Percentiles rank a stretch among this genome's conserved stretches.
Conservation (phyloP, 805 yeast species). For the Kodamaea laetipori region DNA sequence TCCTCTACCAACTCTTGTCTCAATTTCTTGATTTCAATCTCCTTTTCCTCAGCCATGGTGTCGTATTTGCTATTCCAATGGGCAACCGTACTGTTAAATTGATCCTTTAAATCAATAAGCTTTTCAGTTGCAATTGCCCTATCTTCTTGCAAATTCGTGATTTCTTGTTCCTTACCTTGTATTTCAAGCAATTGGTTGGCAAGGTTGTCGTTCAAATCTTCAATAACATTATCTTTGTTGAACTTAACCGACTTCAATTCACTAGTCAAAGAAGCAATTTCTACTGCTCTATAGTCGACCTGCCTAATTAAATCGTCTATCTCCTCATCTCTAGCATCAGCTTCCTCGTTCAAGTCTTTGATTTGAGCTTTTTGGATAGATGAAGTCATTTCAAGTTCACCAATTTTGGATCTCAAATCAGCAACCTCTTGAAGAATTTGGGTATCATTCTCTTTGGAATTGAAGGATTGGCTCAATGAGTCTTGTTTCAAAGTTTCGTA, state of each 20-base stretch:
- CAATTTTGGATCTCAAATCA: background rate
- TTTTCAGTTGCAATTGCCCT: constrained; percentile 4
- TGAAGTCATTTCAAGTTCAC: background rate
- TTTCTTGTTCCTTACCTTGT: constrained; percentile 4
- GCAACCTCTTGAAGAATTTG: background rate
- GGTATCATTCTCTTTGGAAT: background rate
- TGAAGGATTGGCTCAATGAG: background rate
- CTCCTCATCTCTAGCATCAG: constrained; percentile 8
- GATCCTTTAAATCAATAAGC: constrained; percentile 16
- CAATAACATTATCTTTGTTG: constrained; percentile 6
- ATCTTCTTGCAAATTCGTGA: constrained; percentile 3
- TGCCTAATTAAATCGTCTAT: constrained; percentile 3
- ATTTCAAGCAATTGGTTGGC: constrained; percentile 4
- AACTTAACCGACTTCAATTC: constrained; percentile 7
- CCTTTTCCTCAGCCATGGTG: background rate
- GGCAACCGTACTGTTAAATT: constrained; percentile 8
- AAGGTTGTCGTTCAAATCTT: constrained; percentile 12
- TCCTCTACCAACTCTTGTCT: constrained; percentile 4
- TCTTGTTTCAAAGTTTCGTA: background rate
- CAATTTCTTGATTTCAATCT: constrained; percentile 2
- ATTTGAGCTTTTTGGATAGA: background rate
- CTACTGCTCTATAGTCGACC: constrained; percentile 10
- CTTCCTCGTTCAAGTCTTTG: constrained; percentile 7
- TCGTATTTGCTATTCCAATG: constrained; percentile 8
- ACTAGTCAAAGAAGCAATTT: constrained; percentile 4